Conservation (phyloP, 225 moss, liverwort and hornwort species). For the Sphagnum contortum region DNA sequence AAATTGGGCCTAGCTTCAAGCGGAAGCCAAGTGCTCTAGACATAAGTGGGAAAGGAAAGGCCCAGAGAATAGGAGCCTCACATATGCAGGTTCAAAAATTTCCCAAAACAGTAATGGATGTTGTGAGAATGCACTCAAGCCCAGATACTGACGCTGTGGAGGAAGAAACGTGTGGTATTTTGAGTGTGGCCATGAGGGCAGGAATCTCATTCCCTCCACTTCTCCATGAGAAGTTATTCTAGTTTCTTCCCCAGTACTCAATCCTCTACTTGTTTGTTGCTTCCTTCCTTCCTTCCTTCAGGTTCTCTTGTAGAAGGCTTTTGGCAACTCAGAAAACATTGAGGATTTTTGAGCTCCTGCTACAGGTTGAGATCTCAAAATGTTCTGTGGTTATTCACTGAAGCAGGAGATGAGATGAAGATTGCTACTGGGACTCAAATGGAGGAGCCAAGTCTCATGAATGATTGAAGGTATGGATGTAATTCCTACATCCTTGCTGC, state of each 20-base stretch:
- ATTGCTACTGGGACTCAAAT: too few relatives aligned
- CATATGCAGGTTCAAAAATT: constrained; percentile 7
- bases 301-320: too few relatives aligned
- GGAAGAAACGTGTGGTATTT: constrained; percentile 31
- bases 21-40: constrained; percentile 16
- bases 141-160: constrained; percentile 15
- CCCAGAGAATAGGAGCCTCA: constrained; percentile 19
- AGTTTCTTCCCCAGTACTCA: neutral
- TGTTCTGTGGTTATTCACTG: too few relatives aligned
- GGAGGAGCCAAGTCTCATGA: too few relatives aligned
- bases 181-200: constrained; percentile 30
- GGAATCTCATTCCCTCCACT: constrained; percentile 41
- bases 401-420: too few relatives aligned
- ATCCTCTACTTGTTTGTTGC: too few relatives aligned
- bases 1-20: constrained; percentile 5
- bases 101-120: constrained; percentile 46
- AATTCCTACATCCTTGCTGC: too few relatives aligned
- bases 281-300: too few relatives aligned
- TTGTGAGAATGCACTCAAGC: constrained; percentile 33
- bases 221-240: constrained; percentile 19
- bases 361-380: too few relatives aligned
- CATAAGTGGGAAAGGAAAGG: constrained; percentile 17
- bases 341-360: too few relatives aligned
- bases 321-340: too few relatives aligned
- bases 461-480: too few relatives aligned